Evolutionary conservation across 441 rosid species (phyloP).

Genomic region (Mallotus japonicus): DNA sequence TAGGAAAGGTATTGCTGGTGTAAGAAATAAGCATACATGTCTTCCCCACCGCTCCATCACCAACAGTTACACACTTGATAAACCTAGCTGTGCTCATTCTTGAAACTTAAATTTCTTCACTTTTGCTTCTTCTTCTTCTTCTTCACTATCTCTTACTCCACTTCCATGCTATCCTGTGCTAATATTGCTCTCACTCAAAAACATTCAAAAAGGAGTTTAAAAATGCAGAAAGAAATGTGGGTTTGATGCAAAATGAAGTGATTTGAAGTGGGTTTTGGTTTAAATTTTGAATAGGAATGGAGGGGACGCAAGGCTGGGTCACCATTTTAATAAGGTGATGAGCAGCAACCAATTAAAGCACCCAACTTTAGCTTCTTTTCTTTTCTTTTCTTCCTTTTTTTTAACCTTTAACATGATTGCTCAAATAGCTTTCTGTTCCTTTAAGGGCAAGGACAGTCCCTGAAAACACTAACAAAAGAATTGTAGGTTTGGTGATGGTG

Average conservation of each 20-base stretch:
- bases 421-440: conserved; percentile 42
- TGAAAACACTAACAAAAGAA: conserved; percentile 15
- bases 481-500: conserved; percentile 38
- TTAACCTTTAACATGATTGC: conserved; percentile 34
- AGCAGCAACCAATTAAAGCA: conserved; percentile 8
- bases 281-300: conserved; percentile 21
- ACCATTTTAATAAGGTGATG: neutral
- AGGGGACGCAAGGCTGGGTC: neutral
- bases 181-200: conserved; percentile 5
- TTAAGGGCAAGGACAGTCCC: conserved; percentile 43
- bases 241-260: neutral
- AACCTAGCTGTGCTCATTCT: conserved; percentile 63
- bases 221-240: neutral
- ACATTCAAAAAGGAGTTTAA: neutral
- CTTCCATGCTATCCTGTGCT: neutral
- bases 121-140: neutral
- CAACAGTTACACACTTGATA: conserved; percentile 75
- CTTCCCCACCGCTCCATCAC: conserved; percentile 54
- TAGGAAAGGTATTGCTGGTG: conserved; percentile 51
- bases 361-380: conserved; percentile 22
- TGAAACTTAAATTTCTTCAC: neutral
- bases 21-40: conserved; percentile 54
- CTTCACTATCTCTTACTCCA: conserved; percentile 5
- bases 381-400: neutral
- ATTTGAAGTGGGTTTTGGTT: neutral